Evolutionary conservation across 192 early-diverging fungal species (phyloP), one percentile per base, ranked within the genome.

Genomic region (Backusella circina): DNA sequence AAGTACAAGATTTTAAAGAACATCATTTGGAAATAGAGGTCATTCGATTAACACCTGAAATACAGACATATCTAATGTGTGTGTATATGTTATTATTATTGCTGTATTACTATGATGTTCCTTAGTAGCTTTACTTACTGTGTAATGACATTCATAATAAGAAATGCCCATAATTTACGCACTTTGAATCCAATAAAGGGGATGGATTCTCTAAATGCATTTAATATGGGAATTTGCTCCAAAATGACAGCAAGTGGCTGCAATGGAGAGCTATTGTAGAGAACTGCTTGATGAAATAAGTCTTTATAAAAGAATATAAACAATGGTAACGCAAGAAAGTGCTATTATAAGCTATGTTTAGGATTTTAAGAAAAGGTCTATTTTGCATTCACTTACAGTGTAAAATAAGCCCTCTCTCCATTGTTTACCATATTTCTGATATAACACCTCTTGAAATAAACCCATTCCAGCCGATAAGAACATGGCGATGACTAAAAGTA

Each of bases 321-420:
- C 76, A 92, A 85, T 0, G 95, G 95, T 35, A 97, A 73, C 0
- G 92, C 93, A 36, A 96, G 75, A 28, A 88, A 77, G 73, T 97
- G 95, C 87, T 91, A 87, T 28, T 32, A 65, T 38, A 61, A 38
- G 70, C 67, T 32, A 36, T 72, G 44, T 73, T 70, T 26, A 30
- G 26, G 5, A 33, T 2, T 26, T 16, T 6, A n/a, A 28, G 35
- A 26, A 13, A 13, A 13, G 1, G 44, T 41, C 2, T 35, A 35
- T 35, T 35, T 23, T 23, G 28, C 26, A 50, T 44, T 3, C 5
- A 68, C 82, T 76, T 80, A 89, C 88, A 8, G 88, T 90, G 70
- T 97, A 97, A 77, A 97, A 97, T n/a, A 97, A 77, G 0, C 93
- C 94, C 77, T 97, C 95, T 13, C 89, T 85, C 95, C 95, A 97